Percentiles rank a stretch among this genome's conserved stretches.
These are phyloP conservation scores for Exophiala mesophila DNA, from an alignment of 2,329 filamentous ascomycete genomes.

Conservation along the genomic window DNA sequence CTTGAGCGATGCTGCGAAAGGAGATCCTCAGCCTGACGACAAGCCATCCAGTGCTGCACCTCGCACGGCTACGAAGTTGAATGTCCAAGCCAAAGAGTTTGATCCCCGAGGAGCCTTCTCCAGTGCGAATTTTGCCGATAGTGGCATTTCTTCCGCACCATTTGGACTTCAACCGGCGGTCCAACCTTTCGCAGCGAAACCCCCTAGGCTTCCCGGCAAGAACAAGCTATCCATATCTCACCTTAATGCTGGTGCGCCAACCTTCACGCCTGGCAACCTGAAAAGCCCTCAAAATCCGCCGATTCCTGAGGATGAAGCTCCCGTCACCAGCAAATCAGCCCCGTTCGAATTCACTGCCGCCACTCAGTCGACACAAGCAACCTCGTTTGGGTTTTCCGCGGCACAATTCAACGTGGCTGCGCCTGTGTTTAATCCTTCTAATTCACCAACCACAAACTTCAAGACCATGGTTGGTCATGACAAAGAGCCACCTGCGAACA, in stretches of 20 bases:
- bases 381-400: slow-evolving; percentile 31
- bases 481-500: slow-evolving; percentile 26
- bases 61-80: slow-evolving; percentile 70
- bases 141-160: slow-evolving; percentile 36
- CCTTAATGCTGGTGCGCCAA: slow-evolving; percentile 65
- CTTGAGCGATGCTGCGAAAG: slow-evolving; percentile 21
- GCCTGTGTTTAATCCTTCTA: slow-evolving; percentile 65
- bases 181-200: neutral
- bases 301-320: neutral
- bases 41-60: slow-evolving; percentile 22
- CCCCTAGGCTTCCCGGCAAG: slow-evolving; percentile 5
- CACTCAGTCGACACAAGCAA: slow-evolving; percentile 15
- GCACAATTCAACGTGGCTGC: slow-evolving; percentile 71
- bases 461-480: slow-evolving; percentile 27
- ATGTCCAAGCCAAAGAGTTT: slow-evolving; percentile 83
- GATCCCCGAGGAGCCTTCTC: slow-evolving; percentile 52
- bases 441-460: slow-evolving; percentile 21
- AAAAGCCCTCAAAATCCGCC: slow-evolving; percentile 11
- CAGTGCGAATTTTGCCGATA: slow-evolving; percentile 42
- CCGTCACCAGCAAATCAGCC: neutral
- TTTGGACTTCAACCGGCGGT: slow-evolving; percentile 5
- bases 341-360: neutral
- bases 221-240: slow-evolving; percentile 26
- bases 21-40: slow-evolving; percentile 9
- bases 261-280: slow-evolving; percentile 58